These are phyloP conservation scores for Epichloe hybrida DNA, from an alignment of 2,329 filamentous ascomycete species.

Conservation along the genomic window DNA sequence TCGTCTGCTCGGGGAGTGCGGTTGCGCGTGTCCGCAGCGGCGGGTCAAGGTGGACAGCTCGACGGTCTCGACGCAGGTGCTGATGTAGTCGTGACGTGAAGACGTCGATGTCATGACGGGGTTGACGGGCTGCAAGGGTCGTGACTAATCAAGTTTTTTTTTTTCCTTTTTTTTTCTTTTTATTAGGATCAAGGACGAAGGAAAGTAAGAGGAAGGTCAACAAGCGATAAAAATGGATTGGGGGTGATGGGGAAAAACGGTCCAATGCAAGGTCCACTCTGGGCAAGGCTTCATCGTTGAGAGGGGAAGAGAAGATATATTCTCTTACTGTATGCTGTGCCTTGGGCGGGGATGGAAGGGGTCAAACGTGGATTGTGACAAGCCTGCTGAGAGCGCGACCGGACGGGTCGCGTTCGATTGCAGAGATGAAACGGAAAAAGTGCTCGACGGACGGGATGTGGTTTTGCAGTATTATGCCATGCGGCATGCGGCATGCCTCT, in stretches of 20 bases:
- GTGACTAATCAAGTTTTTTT: neutral
- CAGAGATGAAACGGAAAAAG: neutral
- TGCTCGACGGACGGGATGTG: no score
- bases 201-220: no score
- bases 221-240: no score
- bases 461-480: neutral
- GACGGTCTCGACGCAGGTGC: neutral
- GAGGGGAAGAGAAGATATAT: no score
- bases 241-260: no score
- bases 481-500: neutral
- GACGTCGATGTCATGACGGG: neutral
- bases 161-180: neutral
- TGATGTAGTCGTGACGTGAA: neutral
- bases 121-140: neutral
- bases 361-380: neutral
- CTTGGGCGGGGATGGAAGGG: neutral
- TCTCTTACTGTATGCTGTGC: no score
- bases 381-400: neutral
- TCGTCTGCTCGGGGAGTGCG: neutral
- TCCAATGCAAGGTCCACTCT: no score
- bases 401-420: neutral
- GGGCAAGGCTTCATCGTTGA: no score
- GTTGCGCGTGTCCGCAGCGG: neutral
- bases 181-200: no score
- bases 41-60: conserved; percentile 4